phyloP scores from a whole-genome alignment of 306 rosid genomes.

The Cyamopsis tetragonoloba region DNA sequence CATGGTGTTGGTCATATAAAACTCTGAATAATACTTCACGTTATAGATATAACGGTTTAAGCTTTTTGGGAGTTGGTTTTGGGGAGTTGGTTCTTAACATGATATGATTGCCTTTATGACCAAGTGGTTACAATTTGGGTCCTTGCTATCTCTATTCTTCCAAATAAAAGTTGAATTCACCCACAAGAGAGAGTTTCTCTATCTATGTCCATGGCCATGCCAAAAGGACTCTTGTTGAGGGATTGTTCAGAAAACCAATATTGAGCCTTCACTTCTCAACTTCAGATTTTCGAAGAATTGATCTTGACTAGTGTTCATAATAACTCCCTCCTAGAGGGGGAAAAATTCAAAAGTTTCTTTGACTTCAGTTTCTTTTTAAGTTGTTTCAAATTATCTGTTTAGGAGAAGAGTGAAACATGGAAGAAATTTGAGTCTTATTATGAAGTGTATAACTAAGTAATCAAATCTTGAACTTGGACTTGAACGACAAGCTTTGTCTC shows the following conservation, averaged over 20 bases:
- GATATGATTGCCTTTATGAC: not conserved
- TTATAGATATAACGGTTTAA: not conserved
- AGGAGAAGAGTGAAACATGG: not conserved
- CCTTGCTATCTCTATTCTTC: not conserved
- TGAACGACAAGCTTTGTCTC: no score
- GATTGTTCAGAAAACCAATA: not conserved
- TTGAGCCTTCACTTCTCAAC: not conserved
- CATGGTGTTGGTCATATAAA: not conserved
- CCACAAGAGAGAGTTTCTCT: not conserved
- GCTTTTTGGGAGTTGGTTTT: not conserved
- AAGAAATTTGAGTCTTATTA: not conserved
- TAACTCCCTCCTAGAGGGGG: not conserved
- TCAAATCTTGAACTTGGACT: no score
- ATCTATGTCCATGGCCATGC: not conserved
- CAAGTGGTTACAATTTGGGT: not conserved
- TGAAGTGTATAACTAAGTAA: not conserved
- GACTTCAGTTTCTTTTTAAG: not conserved
- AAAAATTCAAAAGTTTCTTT: not conserved
- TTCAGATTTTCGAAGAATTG: not conserved
- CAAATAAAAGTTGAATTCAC: not conserved
- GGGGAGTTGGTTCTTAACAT: not conserved
- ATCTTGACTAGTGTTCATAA: not conserved
- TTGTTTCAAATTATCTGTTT: not conserved
- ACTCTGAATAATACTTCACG: not conserved
- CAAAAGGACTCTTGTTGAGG: not conserved